Conservation (phyloP, 202 grass and related monocot species). For the Zoysia matrella region DNA sequence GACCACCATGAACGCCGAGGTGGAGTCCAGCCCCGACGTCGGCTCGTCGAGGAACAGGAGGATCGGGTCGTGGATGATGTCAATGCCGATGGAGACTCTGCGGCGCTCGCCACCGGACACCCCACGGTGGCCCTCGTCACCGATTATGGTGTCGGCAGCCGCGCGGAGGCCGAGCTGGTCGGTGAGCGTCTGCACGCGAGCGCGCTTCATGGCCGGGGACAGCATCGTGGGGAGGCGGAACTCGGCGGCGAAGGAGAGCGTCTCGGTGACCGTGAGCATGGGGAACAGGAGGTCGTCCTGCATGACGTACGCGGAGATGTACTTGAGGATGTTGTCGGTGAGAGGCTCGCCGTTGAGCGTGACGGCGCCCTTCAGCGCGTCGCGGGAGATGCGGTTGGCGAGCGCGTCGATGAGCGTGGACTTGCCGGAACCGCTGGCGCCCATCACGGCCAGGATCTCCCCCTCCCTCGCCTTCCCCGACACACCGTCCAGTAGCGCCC, state of each 20-base stretch:
- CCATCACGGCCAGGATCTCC: slow-evolving; percentile 85
- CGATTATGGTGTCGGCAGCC: slow-evolving; percentile 75
- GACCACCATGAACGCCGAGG: slow-evolving; percentile 87
- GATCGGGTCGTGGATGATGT: slow-evolving; percentile 94
- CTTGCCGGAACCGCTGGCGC: slow-evolving; percentile 86
- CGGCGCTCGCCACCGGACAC: too few species aligned
- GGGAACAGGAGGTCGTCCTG: slow-evolving; percentile 92
- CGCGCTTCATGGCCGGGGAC: slow-evolving; percentile 69
- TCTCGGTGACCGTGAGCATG: slow-evolving; percentile 91
- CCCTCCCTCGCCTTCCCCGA: slow-evolving; percentile 78
- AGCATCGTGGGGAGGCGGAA: slow-evolving; percentile 79
- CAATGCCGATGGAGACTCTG: neutral
- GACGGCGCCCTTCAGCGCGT: slow-evolving; percentile 70
- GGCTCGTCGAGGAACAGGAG: slow-evolving; percentile 92
- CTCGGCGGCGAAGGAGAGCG: slow-evolving; percentile 87
- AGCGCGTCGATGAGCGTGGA: slow-evolving; percentile 91
- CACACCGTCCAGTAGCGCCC: slow-evolving; percentile 59
- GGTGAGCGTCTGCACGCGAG: slow-evolving; percentile 74
- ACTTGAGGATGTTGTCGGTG: slow-evolving; percentile 57
- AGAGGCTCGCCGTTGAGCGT: slow-evolving; percentile 79
- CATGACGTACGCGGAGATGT: slow-evolving; percentile 93
- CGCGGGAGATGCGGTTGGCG: slow-evolving; percentile 78
- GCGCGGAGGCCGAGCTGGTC: slow-evolving; percentile 82
- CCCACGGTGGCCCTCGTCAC: slow-evolving; percentile 56
- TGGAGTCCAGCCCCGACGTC: slow-evolving; percentile 89